These are phyloP conservation scores for Globisporangium spiculum DNA, from an alignment of 352 stramenopile species.

Conservation along the genomic window DNA sequence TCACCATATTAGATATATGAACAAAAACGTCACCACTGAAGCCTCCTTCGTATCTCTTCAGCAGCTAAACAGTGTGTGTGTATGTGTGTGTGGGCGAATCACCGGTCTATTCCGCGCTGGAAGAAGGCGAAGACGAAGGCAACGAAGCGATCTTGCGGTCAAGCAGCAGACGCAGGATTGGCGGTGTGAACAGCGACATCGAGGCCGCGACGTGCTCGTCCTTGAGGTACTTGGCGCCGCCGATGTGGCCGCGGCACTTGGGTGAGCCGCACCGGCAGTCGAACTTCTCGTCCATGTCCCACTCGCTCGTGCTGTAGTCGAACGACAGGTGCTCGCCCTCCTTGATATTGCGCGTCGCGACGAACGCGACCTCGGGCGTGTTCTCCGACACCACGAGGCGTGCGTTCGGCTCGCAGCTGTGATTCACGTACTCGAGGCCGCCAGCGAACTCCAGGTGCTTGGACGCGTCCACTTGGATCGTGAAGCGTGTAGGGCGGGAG, in stretches of 20 bases:
- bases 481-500: slow-evolving; percentile 73
- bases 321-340: slow-evolving; percentile 79
- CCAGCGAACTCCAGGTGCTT: slow-evolving; percentile 85
- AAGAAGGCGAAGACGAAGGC: neutral
- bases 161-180: slow-evolving; percentile 65
- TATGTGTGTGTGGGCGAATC: too few species aligned
- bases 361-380: slow-evolving; percentile 66
- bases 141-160: slow-evolving; percentile 36
- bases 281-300: slow-evolving; percentile 92
- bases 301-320: slow-evolving; percentile 89
- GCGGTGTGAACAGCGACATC: slow-evolving; percentile 71
- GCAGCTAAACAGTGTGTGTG: neutral
- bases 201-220: slow-evolving; percentile 45
- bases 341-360: slow-evolving; percentile 72
- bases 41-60: neutral
- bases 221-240: slow-evolving; percentile 79
- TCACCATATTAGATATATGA: slow-evolving; percentile 16
- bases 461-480: slow-evolving; percentile 67
- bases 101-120: slow-evolving; percentile 3
- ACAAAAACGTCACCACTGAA: slow-evolving; percentile 11
- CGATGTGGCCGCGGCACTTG: slow-evolving; percentile 64
- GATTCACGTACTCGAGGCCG: slow-evolving; percentile 87
- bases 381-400: slow-evolving; percentile 75
- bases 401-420: slow-evolving; percentile 85
- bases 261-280: slow-evolving; percentile 71